Percentiles rank a stretch among this genome's conserved stretches.
These are phyloP conservation scores for Pterulicium gracile DNA, from an alignment of 1,284 basidiomycete species.

Conservation along the genomic window DNA sequence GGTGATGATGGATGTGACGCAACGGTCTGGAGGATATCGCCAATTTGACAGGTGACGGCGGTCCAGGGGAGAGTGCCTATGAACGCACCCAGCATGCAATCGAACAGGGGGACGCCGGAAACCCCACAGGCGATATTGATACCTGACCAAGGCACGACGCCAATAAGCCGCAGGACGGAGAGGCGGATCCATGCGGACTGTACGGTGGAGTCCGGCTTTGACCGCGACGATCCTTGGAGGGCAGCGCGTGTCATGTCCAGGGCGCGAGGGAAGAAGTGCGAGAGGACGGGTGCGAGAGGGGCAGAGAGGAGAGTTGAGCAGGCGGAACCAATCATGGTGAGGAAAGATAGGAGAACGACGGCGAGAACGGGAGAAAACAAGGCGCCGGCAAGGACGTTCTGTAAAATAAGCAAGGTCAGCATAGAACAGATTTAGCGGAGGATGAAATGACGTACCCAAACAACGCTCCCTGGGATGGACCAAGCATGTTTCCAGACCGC, in stretches of 20 bases:
- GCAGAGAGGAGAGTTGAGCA: constrained; percentile 69
- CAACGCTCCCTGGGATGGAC: constrained; percentile 85
- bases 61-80: constrained; percentile 78
- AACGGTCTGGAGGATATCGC: constrained; percentile 72
- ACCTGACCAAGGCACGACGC: constrained; percentile 88
- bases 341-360: constrained; percentile 64
- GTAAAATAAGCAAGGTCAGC: constrained; percentile 12
- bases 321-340: constrained; percentile 80
- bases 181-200: constrained; percentile 69
- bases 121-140: constrained; percentile 92
- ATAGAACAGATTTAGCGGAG: constrained; percentile 12
- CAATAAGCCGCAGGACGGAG: constrained; percentile 76
- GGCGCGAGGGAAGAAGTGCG: constrained; percentile 71
- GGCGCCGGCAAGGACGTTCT: constrained; percentile 88
- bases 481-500: constrained; percentile 92
- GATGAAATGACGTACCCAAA: constrained; percentile 47
- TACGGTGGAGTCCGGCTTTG: constrained; percentile 33
- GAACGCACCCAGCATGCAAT: constrained; percentile 74
- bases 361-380: constrained; percentile 74
- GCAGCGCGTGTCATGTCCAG: constrained; percentile 71
- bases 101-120: constrained; percentile 63
- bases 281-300: constrained; percentile 77
- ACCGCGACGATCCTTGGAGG: constrained; percentile 37
- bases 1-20: constrained; percentile 51
- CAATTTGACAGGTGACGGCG: constrained; percentile 81